Conservation (phyloP, 345 rosid species). For the Salix exigua region DNA sequence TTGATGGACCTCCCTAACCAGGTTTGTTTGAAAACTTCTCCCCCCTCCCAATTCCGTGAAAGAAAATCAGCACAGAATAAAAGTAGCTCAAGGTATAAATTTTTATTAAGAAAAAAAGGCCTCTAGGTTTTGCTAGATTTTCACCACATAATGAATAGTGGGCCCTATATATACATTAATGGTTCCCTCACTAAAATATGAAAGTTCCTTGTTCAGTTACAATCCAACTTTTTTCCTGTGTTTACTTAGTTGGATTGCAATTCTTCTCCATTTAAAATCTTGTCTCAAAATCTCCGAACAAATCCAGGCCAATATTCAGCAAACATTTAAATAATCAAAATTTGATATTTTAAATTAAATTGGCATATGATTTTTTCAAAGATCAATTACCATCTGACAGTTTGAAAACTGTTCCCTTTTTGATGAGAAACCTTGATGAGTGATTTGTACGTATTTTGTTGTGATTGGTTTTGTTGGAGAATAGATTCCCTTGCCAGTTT, state of each 20-base stretch:
- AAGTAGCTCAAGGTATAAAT: neutral
- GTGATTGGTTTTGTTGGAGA: neutral
- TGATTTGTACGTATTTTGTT: neutral
- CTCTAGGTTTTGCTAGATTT: neutral
- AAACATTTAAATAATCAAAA: neutral
- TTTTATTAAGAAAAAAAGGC: neutral
- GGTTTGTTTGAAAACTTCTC: conserved; percentile 32
- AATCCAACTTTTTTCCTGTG: neutral
- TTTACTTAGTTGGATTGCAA: neutral
- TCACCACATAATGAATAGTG: neutral
- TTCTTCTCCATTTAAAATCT: neutral
- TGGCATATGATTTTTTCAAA: neutral
- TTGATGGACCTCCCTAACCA: conserved; percentile 94
- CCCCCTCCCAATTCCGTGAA: neutral
- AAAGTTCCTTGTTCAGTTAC: neutral
- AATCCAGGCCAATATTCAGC: neutral
- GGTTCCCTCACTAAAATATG: neutral
- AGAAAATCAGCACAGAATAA: neutral
- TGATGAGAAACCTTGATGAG: neutral
- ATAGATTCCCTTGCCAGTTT: neutral
- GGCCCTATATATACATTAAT: neutral
- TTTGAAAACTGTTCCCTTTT: neutral
- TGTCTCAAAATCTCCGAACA: neutral
- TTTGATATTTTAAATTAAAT: neutral
- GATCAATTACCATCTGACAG: neutral